Conservation (phyloP, 1,284 basidiomycete genomes). For the Malassezia furfur region DNA sequence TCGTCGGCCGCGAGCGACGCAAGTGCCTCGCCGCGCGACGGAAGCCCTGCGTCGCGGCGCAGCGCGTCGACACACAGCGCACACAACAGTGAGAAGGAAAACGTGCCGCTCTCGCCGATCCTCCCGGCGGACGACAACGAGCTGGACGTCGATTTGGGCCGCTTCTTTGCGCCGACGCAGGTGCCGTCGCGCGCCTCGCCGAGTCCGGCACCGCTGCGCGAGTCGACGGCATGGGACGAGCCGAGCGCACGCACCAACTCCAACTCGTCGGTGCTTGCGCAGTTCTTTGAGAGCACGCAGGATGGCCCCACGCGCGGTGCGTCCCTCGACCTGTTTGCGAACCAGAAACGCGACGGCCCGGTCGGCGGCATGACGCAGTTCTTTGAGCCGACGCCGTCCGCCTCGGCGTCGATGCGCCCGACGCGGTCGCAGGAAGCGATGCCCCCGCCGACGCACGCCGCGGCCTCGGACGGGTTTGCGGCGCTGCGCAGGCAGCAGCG, state of each 20-base stretch:
- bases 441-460: constrained; percentile 29
- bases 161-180: constrained; percentile 30
- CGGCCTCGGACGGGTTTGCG: constrained; percentile 28
- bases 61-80: not conserved
- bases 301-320: constrained; percentile 26
- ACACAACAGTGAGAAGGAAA: constrained; percentile 27
- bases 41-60: not conserved
- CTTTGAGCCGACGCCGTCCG: constrained; percentile 22
- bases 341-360: constrained; percentile 20
- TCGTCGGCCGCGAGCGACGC: not conserved
- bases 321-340: constrained; percentile 35
- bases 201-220: constrained; percentile 10
- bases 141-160: constrained; percentile 25
- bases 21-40: not conserved
- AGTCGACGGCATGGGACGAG: not conserved
- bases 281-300: constrained; percentile 41
- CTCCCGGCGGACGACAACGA: constrained; percentile 12
- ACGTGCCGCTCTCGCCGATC: constrained; percentile 24
- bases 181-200: constrained; percentile 17
- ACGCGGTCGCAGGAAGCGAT: constrained; percentile 18
- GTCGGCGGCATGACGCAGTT: constrained; percentile 31
- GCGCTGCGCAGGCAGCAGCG: constrained; percentile 34
- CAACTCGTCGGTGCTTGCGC: constrained; percentile 32
- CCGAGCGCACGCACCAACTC: constrained; percentile 13
- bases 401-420: not conserved